Evolutionary conservation across 2,329 filamentous ascomycete genomes (phyloP), one percentile per base, ranked within the genome.

Genomic region (Tolypocladium album): DNA sequence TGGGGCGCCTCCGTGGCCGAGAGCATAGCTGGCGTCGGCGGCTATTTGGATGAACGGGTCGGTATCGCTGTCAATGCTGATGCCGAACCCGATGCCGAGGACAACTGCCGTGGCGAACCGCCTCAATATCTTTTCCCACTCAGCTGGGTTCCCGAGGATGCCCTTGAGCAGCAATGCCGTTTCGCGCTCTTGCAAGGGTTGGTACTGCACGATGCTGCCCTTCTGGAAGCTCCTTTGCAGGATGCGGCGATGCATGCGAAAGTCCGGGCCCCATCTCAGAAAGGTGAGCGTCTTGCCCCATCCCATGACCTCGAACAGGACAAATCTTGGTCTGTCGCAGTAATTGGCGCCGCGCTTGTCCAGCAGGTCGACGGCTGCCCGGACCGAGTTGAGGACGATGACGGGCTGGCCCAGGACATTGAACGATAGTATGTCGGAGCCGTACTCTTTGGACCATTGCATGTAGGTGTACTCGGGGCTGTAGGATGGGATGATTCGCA

Each of bases 261-360:
- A 79, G 38, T 66, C 66, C n/a, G 72, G 67, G 0, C 75, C 76
- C 71, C 72, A 77, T 59, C 67, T 70, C 1, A 79, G 67, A 61
- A 79, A 80, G 12, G 77, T 78, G 36, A 80, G 67, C 0, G 78
- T 79, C 47, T 74, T 72, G 24, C 71, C 69, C 78, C 78, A 81
- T 27, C 77, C 77, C 75, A 78, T 77, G 39, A 74, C 68, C 57
- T 76, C 70, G 56, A 75, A 75, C 2, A 76, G 64, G 1, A 74
- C 72, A 62, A 80, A 79, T n/a, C 74, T 71, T 11, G 78, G 78
- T 2, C 78, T 64, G 62, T 78, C 75, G 39, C 69, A 70, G 62
- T 78, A 80, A 61, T 78, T 80, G 61, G 70, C 70, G 1, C 78
- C 77, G 22, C 74, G 67, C 59, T 74, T 77, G 59, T 78, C 76